These are phyloP conservation scores for Protomyces arabidopsidicola DNA, from an alignment of 1,139 yeast genomes.

Conservation along the genomic window DNA sequence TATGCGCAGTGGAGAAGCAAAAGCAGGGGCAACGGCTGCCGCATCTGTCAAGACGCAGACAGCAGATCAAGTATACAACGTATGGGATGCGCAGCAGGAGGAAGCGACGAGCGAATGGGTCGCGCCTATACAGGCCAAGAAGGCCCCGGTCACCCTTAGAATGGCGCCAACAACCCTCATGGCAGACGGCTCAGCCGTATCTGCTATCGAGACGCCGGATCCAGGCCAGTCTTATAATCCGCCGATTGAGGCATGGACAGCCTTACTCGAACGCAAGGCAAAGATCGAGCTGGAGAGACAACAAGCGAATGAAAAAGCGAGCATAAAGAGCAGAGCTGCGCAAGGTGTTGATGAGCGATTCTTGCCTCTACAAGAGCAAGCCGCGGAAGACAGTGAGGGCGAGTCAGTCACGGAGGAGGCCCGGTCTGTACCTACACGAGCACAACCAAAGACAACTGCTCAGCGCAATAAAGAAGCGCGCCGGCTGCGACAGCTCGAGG, in stretches of 20 bases:
- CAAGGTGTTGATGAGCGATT: slow-evolving; percentile 43
- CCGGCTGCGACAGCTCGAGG: slow-evolving; percentile 11
- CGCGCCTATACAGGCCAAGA: slow-evolving; percentile 40
- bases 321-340: slow-evolving; percentile 46
- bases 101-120: slow-evolving; percentile 47
- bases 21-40: slow-evolving; percentile 16
- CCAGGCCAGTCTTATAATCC: slow-evolving; percentile 96
- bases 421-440: slow-evolving; percentile 41
- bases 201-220: slow-evolving; percentile 55
- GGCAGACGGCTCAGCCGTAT: slow-evolving; percentile 32
- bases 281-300: slow-evolving; percentile 60
- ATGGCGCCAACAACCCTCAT: slow-evolving; percentile 51
- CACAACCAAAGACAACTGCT: slow-evolving; percentile 53
- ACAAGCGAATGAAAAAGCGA: slow-evolving; percentile 50
- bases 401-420: slow-evolving; percentile 40
- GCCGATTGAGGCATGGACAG: slow-evolving; percentile 75
- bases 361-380: slow-evolving; percentile 40
- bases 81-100: slow-evolving; percentile 9
- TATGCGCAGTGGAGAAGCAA: slow-evolving; percentile 58
- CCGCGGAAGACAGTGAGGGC: slow-evolving; percentile 43
- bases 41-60: slow-evolving; percentile 43
- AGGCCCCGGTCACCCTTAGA: slow-evolving; percentile 55
- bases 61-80: slow-evolving; percentile 50
- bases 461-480: slow-evolving; percentile 57
- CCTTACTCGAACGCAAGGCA: slow-evolving; percentile 62